phyloP scores from a whole-genome alignment of 176 grass and related monocot genomes.

The Themeda triandra region DNA sequence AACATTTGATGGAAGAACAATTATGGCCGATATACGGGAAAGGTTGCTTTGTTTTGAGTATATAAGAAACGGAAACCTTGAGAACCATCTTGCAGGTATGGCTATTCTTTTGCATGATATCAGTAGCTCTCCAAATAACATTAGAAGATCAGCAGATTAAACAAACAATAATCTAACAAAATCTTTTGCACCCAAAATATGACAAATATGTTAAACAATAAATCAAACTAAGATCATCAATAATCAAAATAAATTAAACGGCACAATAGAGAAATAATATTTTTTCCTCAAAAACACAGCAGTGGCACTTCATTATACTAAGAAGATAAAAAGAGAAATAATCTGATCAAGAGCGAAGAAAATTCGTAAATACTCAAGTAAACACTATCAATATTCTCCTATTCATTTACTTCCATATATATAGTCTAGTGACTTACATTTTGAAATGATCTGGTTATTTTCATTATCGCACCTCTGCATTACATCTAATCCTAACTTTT shows the following conservation, averaged over 20 bases:
- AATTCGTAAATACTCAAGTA: background rate
- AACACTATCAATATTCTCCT: background rate
- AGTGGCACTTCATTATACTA: no score
- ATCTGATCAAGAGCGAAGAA: no score
- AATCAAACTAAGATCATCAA: background rate
- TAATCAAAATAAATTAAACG: no score
- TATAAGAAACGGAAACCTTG: background rate
- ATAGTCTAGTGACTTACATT: background rate
- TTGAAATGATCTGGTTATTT: background rate
- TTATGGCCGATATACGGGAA: background rate
- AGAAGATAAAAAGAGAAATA: no score
- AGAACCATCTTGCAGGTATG: background rate
- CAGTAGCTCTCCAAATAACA: no score
- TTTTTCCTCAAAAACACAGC: no score
- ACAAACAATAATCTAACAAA: background rate
- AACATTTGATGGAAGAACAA: no score
- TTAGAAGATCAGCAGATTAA: background rate
- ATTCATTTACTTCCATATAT: background rate
- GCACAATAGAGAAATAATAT: no score
- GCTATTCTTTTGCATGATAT: no score
- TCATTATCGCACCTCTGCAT: background rate
- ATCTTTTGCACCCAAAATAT: no score
- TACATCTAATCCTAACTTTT: background rate
- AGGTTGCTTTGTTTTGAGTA: slow-evolving; percentile 12
- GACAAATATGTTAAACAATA: background rate